phyloP scores from a whole-genome alignment of 2,329 filamentous ascomycete species.

The Aspergillus aculeatus region DNA sequence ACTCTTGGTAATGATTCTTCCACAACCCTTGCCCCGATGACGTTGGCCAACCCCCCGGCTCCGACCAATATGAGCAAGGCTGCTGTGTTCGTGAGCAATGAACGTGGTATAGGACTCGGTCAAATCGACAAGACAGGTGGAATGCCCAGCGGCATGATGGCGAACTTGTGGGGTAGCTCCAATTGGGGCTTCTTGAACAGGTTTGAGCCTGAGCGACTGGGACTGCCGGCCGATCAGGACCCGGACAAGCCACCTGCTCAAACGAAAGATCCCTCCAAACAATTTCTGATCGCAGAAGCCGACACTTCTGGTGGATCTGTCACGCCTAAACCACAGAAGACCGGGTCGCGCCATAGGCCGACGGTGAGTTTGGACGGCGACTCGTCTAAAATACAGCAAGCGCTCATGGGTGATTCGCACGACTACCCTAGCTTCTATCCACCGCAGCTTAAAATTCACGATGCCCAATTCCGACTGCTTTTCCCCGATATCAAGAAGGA shows the following conservation, averaged over 20 bases:
- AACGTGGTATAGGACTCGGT: constrained; percentile 67
- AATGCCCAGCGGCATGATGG: constrained; percentile 81
- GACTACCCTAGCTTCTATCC: constrained; percentile 75
- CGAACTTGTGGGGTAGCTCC: constrained; percentile 89
- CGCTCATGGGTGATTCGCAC: constrained; percentile 43
- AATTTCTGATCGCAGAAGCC: constrained; percentile 19
- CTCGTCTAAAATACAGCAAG: constrained; percentile 35
- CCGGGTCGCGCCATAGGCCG: constrained; percentile 51
- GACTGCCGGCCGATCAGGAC: constrained; percentile 30
- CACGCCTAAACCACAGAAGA: constrained; percentile 24
- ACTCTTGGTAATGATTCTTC: constrained; percentile 48
- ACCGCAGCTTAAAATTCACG: constrained; percentile 75
- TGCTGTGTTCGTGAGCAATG: constrained; percentile 76
- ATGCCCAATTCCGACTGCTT: constrained; percentile 87
- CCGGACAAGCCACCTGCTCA: constrained; percentile 21
- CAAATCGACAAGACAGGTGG: constrained; percentile 61
- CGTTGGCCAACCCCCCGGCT: constrained; percentile 77
- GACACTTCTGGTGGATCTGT: constrained; percentile 23
- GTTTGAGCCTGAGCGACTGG: constrained; percentile 55
- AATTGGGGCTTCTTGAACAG: constrained; percentile 72
- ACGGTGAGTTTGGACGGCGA: constrained; percentile 56
- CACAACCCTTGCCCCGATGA: constrained; percentile 74
- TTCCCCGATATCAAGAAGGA: constrained; percentile 77
- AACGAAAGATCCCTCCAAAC: constrained; percentile 28
- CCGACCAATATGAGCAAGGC: constrained; percentile 83